Conservation (phyloP, 352 stramenopile genomes). For the Phytophthora niederhauseri region DNA sequence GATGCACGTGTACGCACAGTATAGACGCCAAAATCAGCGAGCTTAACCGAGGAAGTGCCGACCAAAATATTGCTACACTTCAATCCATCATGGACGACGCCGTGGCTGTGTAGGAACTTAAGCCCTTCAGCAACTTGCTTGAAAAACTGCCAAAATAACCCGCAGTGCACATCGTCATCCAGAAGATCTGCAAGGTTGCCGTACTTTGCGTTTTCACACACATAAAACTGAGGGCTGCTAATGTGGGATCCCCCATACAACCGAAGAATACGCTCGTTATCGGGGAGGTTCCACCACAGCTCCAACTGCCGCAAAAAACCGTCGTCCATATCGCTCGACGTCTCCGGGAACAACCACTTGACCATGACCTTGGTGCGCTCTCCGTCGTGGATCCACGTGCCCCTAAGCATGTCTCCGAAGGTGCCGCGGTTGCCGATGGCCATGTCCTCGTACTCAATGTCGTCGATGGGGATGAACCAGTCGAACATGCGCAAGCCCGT, state of each 20-base stretch:
- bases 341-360: conserved; percentile 35
- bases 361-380: conserved; percentile 28
- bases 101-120: too few relatives aligned
- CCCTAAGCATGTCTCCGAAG: conserved; percentile 19
- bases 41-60: too few relatives aligned
- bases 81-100: too few relatives aligned
- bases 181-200: too few relatives aligned
- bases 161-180: too few relatives aligned
- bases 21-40: too few relatives aligned
- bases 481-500: conserved; percentile 12
- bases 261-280: conserved; percentile 38
- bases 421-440: conserved; percentile 23
- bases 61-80: too few relatives aligned
- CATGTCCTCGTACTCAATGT: conserved; percentile 27
- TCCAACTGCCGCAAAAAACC: conserved; percentile 35
- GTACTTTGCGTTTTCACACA: too few relatives aligned
- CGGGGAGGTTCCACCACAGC: conserved; percentile 29
- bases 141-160: too few relatives aligned
- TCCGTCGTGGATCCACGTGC: conserved; percentile 23
- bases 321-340: neutral
- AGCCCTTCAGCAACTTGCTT: too few relatives aligned
- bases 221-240: too few relatives aligned
- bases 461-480: conserved; percentile 35
- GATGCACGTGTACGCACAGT: too few relatives aligned
- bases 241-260: conserved; percentile 42